Conservation (phyloP, 2,329 filamentous ascomycete genomes). For the Fusarium nisikadoi region DNA sequence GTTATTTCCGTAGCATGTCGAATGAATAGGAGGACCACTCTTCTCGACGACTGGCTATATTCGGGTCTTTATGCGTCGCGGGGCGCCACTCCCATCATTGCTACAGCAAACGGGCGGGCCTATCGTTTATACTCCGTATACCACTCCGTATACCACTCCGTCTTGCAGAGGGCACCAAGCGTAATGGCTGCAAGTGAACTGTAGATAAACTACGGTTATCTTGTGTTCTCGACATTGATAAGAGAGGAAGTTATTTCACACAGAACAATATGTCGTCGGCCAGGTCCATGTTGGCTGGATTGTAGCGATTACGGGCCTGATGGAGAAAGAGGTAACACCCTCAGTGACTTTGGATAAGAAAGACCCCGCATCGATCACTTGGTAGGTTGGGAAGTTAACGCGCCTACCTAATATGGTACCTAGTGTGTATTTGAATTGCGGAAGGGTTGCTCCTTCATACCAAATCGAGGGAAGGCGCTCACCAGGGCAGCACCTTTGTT, state of each 20-base stretch:
- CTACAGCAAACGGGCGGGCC: slow-evolving; percentile 42
- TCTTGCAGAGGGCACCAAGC: slow-evolving; percentile 28
- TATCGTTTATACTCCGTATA: slow-evolving; percentile 16
- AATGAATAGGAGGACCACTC: slow-evolving; percentile 26
- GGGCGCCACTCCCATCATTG: slow-evolving; percentile 46
- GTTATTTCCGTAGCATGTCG: slow-evolving; percentile 41
- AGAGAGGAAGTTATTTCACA: neutral
- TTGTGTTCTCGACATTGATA: neutral
- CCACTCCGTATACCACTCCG: slow-evolving; percentile 13
- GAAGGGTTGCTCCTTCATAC: slow-evolving; percentile 20
- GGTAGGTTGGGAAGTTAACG: neutral
- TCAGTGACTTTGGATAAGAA: neutral
- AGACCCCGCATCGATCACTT: neutral
- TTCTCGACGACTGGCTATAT: slow-evolving; percentile 38
- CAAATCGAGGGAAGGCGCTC: neutral
- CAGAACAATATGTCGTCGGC: neutral
- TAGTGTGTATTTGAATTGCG: neutral
- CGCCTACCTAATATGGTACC: neutral
- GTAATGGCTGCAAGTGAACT: neutral
- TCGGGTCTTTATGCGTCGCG: slow-evolving; percentile 37
- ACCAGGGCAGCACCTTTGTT: neutral
- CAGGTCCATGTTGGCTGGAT: neutral
- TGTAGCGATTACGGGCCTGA: neutral
- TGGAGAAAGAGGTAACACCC: neutral
- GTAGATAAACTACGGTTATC: neutral